These are phyloP conservation scores for Hyphopichia fennica DNA, from an alignment of 1,139 yeast species.

Conservation along the genomic window DNA sequence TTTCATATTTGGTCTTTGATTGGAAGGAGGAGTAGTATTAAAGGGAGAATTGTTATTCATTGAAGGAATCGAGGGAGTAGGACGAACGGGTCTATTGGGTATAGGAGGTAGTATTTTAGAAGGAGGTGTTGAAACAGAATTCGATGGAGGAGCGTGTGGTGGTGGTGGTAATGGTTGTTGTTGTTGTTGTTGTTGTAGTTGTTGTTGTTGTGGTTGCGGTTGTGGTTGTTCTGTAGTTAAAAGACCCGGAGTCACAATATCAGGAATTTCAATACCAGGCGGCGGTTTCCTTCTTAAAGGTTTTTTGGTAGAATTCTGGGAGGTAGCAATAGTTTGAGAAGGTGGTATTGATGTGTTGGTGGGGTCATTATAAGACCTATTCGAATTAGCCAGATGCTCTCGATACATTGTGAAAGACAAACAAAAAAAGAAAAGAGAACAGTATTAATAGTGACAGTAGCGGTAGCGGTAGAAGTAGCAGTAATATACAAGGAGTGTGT, in stretches of 20 bases:
- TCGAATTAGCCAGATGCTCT: not conserved
- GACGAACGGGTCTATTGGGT: not conserved
- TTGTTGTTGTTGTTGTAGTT: not conserved
- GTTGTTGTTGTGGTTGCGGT: not conserved
- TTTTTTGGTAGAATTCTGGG: slow-evolving; percentile 12
- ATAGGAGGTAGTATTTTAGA: not conserved
- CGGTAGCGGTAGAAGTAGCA: no score
- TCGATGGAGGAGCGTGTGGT: not conserved
- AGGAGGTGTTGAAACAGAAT: not conserved
- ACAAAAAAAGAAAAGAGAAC: no score
- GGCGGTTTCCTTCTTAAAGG: slow-evolving; percentile 33
- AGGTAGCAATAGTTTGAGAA: not conserved
- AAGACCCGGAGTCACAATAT: not conserved
- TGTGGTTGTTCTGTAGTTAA: not conserved
- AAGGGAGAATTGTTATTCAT: no score
- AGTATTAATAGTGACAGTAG: no score
- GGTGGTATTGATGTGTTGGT: not conserved
- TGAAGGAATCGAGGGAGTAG: not conserved
- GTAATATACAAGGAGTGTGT: no score
- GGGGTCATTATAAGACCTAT: not conserved
- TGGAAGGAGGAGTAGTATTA: not conserved
- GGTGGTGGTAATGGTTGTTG: not conserved
- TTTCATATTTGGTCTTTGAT: not conserved
- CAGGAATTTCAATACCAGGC: slow-evolving; percentile 14
- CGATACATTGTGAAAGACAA: not conserved